Percentiles rank a stretch among this genome's conserved stretches.
These are phyloP conservation scores for Paecilomyces sp. DNA, from an alignment of 2,329 filamentous ascomycete genomes.

Conservation along the genomic window DNA sequence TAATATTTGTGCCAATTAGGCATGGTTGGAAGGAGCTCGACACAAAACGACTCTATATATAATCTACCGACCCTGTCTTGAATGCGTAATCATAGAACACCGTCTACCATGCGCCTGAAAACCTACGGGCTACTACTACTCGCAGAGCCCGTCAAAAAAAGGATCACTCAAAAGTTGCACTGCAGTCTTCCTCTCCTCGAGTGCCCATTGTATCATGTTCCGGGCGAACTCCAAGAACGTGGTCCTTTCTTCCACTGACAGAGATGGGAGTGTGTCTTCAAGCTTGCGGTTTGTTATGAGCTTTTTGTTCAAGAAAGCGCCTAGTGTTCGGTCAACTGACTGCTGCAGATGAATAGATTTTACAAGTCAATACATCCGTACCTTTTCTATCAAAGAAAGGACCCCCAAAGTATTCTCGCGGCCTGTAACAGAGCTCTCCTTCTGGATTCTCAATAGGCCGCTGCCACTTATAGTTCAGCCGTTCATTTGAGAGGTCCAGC, in stretches of 20 bases:
- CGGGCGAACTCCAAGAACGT: background rate
- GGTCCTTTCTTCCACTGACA: background rate
- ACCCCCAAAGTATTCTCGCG: constrained; percentile 13
- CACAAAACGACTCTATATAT: background rate
- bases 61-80: background rate
- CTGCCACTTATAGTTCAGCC: constrained; percentile 10
- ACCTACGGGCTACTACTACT: background rate
- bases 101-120: background rate
- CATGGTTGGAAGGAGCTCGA: background rate
- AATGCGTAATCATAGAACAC: background rate
- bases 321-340: background rate
- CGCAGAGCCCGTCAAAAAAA: background rate
- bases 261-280: background rate
- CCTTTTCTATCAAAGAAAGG: constrained; percentile 19
- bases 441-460: constrained; percentile 7
- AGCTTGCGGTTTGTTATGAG: background rate
- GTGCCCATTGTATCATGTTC: background rate
- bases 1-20: no score
- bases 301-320: background rate
- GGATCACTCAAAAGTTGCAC: background rate
- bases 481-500: constrained; percentile 12
- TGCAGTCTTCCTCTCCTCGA: background rate
- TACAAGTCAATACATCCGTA: constrained; percentile 1
- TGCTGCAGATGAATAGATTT: background rate
- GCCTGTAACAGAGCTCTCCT: constrained; percentile 10